These are phyloP conservation scores for Tulasnella sp. DNA, from an alignment of 768 basidiomycete genomes.

Conservation along the genomic window DNA sequence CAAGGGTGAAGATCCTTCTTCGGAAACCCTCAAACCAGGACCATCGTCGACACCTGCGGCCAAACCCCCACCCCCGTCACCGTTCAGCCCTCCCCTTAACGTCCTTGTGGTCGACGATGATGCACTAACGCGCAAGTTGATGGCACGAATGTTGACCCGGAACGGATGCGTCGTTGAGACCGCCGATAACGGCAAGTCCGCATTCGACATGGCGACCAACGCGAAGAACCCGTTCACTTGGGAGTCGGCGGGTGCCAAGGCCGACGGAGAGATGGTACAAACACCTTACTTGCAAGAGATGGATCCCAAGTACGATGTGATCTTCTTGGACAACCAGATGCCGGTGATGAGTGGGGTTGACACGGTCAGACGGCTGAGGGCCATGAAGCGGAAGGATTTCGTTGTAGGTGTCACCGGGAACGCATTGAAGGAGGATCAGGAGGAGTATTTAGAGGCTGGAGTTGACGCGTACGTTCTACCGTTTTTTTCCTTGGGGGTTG, in stretches of 20 bases:
- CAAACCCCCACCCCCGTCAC: neutral
- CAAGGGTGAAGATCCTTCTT: neutral
- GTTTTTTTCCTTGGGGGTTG: neutral
- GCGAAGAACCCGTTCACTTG: slow-evolving; percentile 27
- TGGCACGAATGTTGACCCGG: slow-evolving; percentile 38
- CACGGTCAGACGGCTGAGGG: slow-evolving; percentile 33
- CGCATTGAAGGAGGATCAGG: slow-evolving; percentile 35
- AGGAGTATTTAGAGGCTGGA: slow-evolving; percentile 35
- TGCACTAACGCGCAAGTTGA: slow-evolving; percentile 38
- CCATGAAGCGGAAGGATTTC: slow-evolving; percentile 34
- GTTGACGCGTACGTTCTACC: slow-evolving; percentile 31
- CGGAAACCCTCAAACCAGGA: neutral
- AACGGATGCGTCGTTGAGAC: slow-evolving; percentile 36
- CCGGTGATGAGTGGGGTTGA: slow-evolving; percentile 35
- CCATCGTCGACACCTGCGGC: neutral
- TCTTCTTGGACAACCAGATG: slow-evolving; percentile 38
- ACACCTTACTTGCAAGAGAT: slow-evolving; percentile 18
- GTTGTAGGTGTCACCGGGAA: slow-evolving; percentile 39
- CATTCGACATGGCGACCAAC: slow-evolving; percentile 33
- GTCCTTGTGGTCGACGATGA: slow-evolving; percentile 38
- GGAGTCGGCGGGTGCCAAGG: neutral
- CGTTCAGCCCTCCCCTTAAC: slow-evolving; percentile 28
- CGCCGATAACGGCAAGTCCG: slow-evolving; percentile 38
- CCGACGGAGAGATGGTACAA: neutral
- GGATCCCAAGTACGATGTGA: slow-evolving; percentile 35